phyloP scores from a whole-genome alignment of 2,329 filamentous ascomycete species.

The Lithohypha guttulata region DNA sequence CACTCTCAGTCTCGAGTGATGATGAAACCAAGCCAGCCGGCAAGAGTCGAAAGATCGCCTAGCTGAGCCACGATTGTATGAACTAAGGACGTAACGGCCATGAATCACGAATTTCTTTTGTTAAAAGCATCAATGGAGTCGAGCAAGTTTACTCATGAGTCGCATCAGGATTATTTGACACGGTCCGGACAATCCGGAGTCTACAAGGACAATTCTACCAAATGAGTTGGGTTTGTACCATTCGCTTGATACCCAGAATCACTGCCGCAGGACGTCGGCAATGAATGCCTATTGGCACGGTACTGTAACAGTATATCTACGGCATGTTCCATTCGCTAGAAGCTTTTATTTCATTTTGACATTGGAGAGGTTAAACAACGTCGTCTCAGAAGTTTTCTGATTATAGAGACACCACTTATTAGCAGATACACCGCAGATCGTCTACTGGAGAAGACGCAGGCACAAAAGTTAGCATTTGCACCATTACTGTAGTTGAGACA shows the following conservation, averaged over 20 bases:
- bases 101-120: constrained; percentile 8
- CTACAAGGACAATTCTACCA: too few species aligned
- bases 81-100: too few species aligned
- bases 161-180: not conserved
- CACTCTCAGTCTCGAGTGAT: constrained; percentile 4
- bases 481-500: too few species aligned
- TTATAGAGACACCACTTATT: too few species aligned
- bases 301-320: too few species aligned
- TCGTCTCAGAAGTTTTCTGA: too few species aligned
- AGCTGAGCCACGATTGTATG: too few species aligned
- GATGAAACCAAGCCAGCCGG: not conserved
- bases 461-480: too few species aligned
- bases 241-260: constrained; percentile 7
- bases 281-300: not conserved
- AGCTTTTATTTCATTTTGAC: not conserved
- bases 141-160: not conserved
- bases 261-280: too few species aligned
- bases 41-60: constrained; percentile 7
- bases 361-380: too few species aligned
- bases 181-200: not conserved
- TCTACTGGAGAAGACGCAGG: too few species aligned
- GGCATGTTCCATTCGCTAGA: constrained; percentile 7
- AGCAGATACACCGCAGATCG: too few species aligned
- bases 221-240: constrained; percentile 1
- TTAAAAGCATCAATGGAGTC: constrained; percentile 1